Evolutionary conservation across 331 rosid species (phyloP).

Genomic region (Malus hybrid): DNA sequence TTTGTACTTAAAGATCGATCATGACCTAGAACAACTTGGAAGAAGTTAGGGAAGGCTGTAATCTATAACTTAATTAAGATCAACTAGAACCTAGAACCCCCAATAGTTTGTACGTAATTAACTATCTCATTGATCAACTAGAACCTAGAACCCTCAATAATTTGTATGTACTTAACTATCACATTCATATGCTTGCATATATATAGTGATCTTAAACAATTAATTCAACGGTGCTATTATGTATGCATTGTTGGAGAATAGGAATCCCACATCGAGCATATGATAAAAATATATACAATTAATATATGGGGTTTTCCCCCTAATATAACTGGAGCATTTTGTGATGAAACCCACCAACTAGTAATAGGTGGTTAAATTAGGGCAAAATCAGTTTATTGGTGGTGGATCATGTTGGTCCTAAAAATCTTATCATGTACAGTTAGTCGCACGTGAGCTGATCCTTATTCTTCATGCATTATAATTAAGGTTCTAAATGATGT

Average conservation of each 20-base stretch:
- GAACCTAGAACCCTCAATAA: background rate
- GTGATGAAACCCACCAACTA: no score
- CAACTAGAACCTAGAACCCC: no score
- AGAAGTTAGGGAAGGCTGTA: background rate
- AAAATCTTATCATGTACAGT: background rate
- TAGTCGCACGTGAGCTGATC: background rate
- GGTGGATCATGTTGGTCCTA: no score
- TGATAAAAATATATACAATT: no score
- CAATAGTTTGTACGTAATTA: no score
- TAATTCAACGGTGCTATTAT: background rate
- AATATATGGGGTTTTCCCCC: no score
- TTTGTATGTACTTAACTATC: background rate
- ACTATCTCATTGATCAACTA: background rate
- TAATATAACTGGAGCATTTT: no score
- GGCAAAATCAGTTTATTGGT: no score
- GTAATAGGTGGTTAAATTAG: no score
- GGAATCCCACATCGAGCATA: no score
- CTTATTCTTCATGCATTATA: background rate
- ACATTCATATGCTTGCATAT: background rate
- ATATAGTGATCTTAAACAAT: background rate
- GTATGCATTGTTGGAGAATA: no score
- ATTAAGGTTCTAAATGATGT: no score
- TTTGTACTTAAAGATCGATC: background rate
- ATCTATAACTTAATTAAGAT: background rate
- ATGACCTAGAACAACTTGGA: background rate